phyloP scores from a whole-genome alignment of 805 yeast genomes.

The Yamadazyma sp. region DNA sequence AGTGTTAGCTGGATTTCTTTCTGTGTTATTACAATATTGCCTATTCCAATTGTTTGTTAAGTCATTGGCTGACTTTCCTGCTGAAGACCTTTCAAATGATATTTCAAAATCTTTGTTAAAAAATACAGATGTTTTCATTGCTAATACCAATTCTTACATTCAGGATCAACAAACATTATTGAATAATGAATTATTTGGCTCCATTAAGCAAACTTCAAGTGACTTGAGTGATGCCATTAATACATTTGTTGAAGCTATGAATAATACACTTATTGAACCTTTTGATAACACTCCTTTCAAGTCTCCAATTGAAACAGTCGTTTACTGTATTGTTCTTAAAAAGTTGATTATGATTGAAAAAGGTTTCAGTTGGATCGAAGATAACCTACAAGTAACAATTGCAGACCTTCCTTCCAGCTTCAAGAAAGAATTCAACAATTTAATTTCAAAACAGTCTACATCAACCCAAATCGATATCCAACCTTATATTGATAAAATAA shows the following conservation, averaged over 20 bases:
- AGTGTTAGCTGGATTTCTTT: slow-evolving; percentile 54
- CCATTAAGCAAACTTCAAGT: slow-evolving; percentile 56
- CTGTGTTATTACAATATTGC: slow-evolving; percentile 53
- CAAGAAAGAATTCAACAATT: neutral
- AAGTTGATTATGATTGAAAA: slow-evolving; percentile 63
- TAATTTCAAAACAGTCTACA: slow-evolving; percentile 48
- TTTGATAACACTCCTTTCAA: slow-evolving; percentile 71
- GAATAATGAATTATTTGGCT: slow-evolving; percentile 65
- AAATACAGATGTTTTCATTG: slow-evolving; percentile 10
- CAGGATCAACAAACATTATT: slow-evolving; percentile 45
- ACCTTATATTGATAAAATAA: slow-evolving; percentile 4
- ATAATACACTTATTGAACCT: slow-evolving; percentile 51
- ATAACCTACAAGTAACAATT: slow-evolving; percentile 54
- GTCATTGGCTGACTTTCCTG: slow-evolving; percentile 12
- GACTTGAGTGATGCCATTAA: slow-evolving; percentile 60
- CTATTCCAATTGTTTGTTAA: slow-evolving; percentile 34
- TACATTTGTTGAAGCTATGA: slow-evolving; percentile 56
- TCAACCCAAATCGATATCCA: slow-evolving; percentile 24
- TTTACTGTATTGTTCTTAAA: slow-evolving; percentile 75
- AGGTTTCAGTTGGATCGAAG: slow-evolving; percentile 77
- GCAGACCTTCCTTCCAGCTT: slow-evolving; percentile 44
- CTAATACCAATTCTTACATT: slow-evolving; percentile 54
- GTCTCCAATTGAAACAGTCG: slow-evolving; percentile 59
- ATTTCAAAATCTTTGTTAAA: slow-evolving; percentile 1
- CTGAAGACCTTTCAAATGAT: slow-evolving; percentile 1